A percentile compares a stretch with the other conserved stretches of the same genome.
Evolutionary conservation across 306 rosid genomes (phyloP).

Genomic region (Vigna reflexopilosa): DNA sequence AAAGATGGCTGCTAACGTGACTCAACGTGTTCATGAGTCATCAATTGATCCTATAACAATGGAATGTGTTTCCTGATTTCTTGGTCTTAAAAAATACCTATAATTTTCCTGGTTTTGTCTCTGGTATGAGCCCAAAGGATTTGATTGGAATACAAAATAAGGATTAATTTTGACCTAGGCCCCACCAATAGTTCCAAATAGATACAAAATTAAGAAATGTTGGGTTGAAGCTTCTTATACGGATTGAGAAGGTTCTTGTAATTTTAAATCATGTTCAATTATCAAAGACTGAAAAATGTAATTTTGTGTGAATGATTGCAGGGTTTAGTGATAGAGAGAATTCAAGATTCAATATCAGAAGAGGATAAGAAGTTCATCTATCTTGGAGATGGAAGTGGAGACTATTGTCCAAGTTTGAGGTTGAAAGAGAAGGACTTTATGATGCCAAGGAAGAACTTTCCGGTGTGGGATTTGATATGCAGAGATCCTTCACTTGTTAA

Average conservation of each 20-base stretch:
- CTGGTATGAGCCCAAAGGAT: conserved; percentile 1
- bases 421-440: conserved; percentile 54
- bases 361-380: conserved; percentile 58
- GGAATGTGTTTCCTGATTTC: neutral
- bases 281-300: neutral
- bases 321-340: conserved; percentile 61
- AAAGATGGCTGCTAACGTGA: conserved; percentile 12
- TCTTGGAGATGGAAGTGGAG: conserved; percentile 73
- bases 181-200: conserved; percentile 12
- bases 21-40: conserved; percentile 11
- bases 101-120: neutral
- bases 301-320: conserved; percentile 14
- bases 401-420: conserved; percentile 68
- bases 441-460: conserved; percentile 78
- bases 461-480: conserved; percentile 67
- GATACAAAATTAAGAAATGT: neutral
- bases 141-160: conserved; percentile 28
- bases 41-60: conserved; percentile 28
- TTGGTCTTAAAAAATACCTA: neutral
- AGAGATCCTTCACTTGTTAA: conserved; percentile 56
- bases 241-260: too few species aligned
- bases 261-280: neutral
- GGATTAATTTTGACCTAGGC: conserved; percentile 36
- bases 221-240: neutral
- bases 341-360: conserved; percentile 41